Evolutionary conservation across 495 filamentous ascomycete genomes (phyloP), one percentile per base, ranked within the genome.

Genomic region (Trichoderma reesei): DNA sequence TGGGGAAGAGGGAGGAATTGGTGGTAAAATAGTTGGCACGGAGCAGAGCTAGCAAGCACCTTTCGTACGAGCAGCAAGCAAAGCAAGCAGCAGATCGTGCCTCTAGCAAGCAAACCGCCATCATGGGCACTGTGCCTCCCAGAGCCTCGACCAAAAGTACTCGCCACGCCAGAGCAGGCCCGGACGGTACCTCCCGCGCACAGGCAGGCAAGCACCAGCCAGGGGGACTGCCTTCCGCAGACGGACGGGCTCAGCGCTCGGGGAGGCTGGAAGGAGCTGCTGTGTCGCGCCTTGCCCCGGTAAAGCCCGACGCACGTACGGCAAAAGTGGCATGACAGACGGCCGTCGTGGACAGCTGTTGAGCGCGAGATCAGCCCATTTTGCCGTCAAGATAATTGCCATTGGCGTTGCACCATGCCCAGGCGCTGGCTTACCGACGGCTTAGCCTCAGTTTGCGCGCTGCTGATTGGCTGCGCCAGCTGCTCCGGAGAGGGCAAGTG

Each of bases 321-420:
- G 51, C 51, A 56, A 56, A 56, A 56, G 51, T 56, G 51, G 51
- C 51, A 56, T 56, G 51, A 56, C 51, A 56, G 51, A 56, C 51
- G 51, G 51, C 20, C 20, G 51, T 56, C 20, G 9, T 56, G 51
- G 51, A 56, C 51, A 11, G 26, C 14, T 34, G 20, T 34, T 31
- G 51, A 56, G 51, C 11, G 51, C 51, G 10, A 56, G 31, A 56
- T 56, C 51, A 56, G 51, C 51, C 51, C 51, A 56, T 56, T 56
- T 56, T 56, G 51, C 51, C 20, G 20, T 56, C 20, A 31, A 56
- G 51, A 56, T 14, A 34, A n/a, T 34, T 56, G 51, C 34, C 20
- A 56, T 56, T 56, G 51, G 51, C 51, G 51, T 56, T 34, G 51
- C 51, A 56, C 51, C 51, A 56, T 56, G 51, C 14, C 51, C 51